phyloP scores from a whole-genome alignment of 2,329 filamentous ascomycete genomes.

The Fusarium mundagurra region DNA sequence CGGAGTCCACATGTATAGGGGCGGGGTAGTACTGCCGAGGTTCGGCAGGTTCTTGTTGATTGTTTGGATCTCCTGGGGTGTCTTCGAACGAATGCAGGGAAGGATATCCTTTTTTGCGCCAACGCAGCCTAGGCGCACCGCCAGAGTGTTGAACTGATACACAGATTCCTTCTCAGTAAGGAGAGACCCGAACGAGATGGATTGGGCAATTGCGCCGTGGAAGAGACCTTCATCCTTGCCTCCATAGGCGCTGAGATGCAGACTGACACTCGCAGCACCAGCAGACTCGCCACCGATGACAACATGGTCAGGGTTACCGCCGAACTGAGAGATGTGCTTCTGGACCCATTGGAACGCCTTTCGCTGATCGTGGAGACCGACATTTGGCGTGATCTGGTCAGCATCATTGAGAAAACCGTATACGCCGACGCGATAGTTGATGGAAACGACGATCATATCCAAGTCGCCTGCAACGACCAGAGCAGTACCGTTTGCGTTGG shows the following conservation, averaged over 20 bases:
- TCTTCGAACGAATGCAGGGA: conserved; percentile 57
- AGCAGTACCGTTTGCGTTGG: conserved; percentile 68
- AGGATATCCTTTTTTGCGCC: conserved; percentile 49
- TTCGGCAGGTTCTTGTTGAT: conserved; percentile 53
- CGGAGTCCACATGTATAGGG: conserved; percentile 64
- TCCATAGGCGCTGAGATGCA: conserved; percentile 68
- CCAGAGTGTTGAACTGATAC: conserved; percentile 63
- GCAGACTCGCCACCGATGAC: conserved; percentile 75
- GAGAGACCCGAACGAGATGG: conserved; percentile 61
- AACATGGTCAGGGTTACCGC: conserved; percentile 74
- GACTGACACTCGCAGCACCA: conserved; percentile 71
- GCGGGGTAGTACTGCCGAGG: conserved; percentile 44
- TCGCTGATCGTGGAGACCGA: conserved; percentile 75
- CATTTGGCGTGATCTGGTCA: conserved; percentile 69
- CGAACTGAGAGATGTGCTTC: conserved; percentile 72
- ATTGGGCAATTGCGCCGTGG: conserved; percentile 61
- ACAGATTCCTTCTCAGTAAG: conserved; percentile 57
- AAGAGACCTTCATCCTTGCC: conserved; percentile 61
- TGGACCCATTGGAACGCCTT: conserved; percentile 77
- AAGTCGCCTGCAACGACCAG: conserved; percentile 66
- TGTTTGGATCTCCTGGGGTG: conserved; percentile 53
- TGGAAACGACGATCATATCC: conserved; percentile 73
- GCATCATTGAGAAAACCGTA: conserved; percentile 76
- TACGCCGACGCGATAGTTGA: conserved; percentile 81
- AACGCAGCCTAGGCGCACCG: conserved; percentile 54